Evolutionary conservation across 345 rosid species (phyloP), one percentile per base, ranked within the genome.

Genomic region (Crucihimalaya himalaica): DNA sequence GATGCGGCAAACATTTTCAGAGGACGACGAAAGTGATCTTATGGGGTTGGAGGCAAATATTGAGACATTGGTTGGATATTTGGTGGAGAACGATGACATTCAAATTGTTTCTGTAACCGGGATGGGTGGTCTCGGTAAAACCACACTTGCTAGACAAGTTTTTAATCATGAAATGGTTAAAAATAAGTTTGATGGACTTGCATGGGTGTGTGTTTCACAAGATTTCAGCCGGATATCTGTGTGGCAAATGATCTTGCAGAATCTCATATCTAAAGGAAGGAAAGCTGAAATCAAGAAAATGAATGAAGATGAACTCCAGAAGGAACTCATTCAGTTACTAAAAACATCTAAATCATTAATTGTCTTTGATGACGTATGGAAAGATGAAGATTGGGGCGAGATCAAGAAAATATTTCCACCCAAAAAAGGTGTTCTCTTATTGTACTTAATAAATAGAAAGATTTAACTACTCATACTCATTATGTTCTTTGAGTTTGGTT

Each of bases 101-200:
- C 47, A 47, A n/a, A 70, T 77, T 25, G 76, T 85, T 25, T 68
- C 79, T 0, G 66, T 86, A 9, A 66, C 68, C 8, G 88, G 90
- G 23, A 84, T 84, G 87, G 83, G 87, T 0, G 90, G 90, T n/a
- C 63, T 82, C 18, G 88, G 90, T 9, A 86, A 83, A 69, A 86
- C 88, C 0, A 39, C 91, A 1, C 71, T 87, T 0, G 88, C 86
- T 2, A 66, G 34, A 46, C 66, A 75, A 21, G 47, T 86, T 0
- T 47, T 73, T 10, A 35, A 75, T 29, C 70, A 71, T 19, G 13
- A 21, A 6, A 34, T 40, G 1, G 46, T 82, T 0, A 81, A 79
- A 67, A 29, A 13, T 15, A 15, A 20, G 18, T 86, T 81, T 1
- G 58, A 66, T 1, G 39, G 75, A 0, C 16, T 80, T 1, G 84